Base-by-base conservation (phyloP, 2,329 filamentous ascomycete genomes). In the Dothideomycetes sp. region DNA sequence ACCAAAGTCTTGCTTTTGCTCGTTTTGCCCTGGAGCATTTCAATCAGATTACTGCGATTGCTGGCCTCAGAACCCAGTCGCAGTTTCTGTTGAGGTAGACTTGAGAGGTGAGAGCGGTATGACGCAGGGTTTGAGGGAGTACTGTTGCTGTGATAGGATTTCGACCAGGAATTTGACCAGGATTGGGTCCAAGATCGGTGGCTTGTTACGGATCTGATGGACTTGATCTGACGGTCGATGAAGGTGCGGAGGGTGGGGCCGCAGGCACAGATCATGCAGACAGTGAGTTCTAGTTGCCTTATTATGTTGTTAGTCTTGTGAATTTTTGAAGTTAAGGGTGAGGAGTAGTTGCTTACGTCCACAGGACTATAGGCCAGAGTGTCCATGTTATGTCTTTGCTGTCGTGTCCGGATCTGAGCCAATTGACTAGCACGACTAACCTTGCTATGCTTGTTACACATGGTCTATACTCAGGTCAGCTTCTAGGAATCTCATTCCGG, bases 211-310 rank as follows among this genome's bases (percentile, higher is more conserved):
- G 37, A 32, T 27, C 27, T 33, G 22, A 40, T 29, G 22, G 33
- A 25, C 16, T 40, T 40, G 20, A 40, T 33, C 10, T 40, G 37
- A 5, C 37, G 37, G 37, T 40, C 37, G 22, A 41, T 11, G n/a
- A 41, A 41, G 30, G 38, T 33, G 23, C 38, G 30, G 18, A 41
- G 38, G 5, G 38, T 34, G 11, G 38, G 38, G 3, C 38, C 32
- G 24, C 38, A 41, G 12, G 38, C 38, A 29, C 38, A 41, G n/a
- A 41, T 34, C 30, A 41, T 33, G 31, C 30, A 33, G n/a, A 41
- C 38, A 7, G 38, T 41, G 24, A 41, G 31, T 30, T 41, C 38
- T 15, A 34, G 30, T 34, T 41, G 38, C 5, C 38, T 41, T 30
- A 1, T 4, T 3, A 2, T 15, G 7, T 13, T 11, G 13, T 39